phyloP scores from a whole-genome alignment of 768 basidiomycete genomes.

The Boletus sp. region DNA sequence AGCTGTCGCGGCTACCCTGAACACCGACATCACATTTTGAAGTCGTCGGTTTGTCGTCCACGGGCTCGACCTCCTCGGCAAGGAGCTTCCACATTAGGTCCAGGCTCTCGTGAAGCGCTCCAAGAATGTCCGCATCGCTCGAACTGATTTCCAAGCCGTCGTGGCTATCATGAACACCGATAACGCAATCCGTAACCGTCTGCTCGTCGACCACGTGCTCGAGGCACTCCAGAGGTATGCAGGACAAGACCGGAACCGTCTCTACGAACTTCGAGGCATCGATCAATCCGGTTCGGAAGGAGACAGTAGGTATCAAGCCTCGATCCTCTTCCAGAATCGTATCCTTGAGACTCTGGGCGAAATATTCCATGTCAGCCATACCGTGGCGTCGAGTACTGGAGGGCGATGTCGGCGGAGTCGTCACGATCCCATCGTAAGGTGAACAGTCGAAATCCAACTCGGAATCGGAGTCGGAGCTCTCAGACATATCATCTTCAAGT shows the following conservation, averaged over 20 bases:
- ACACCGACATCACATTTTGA: neutral
- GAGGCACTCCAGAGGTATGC: neutral
- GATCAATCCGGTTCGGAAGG: neutral
- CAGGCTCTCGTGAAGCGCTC: neutral
- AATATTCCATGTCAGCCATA: conserved; percentile 4
- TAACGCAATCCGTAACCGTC: neutral
- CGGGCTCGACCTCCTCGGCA: neutral
- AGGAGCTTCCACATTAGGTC: conserved; percentile 16
- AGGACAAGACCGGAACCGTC: neutral
- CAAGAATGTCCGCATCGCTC: neutral
- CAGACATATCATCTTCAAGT: neutral
- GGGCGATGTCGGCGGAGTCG: neutral
- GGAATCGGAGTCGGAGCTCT: neutral
- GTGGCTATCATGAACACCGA: neutral
- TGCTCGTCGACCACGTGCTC: neutral
- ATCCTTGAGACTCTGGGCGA: neutral
- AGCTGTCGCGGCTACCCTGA: neutral
- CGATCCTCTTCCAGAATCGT: neutral
- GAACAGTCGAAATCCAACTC: neutral
- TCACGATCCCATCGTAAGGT: neutral
- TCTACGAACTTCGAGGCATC: neutral
- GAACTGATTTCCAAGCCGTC: neutral
- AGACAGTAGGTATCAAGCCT: neutral
- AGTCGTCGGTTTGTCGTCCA: neutral
- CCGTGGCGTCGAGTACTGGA: conserved; percentile 9